Evolutionary conservation across 2,329 filamentous ascomycete species (phyloP).

Genomic region (Moelleriella libera): DNA sequence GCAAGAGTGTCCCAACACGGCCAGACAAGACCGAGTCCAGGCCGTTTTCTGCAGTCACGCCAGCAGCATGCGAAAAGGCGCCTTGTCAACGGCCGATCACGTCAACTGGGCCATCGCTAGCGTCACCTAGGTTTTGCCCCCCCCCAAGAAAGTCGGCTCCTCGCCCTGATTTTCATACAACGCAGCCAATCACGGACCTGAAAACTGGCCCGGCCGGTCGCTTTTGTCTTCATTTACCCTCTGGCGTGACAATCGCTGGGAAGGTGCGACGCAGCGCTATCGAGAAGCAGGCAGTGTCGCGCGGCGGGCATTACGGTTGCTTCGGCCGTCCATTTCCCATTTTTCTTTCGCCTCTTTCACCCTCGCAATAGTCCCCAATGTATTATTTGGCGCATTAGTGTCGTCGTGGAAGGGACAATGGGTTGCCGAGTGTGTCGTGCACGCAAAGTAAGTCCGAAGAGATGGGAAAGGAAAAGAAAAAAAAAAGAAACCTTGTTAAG

Average conservation of each 20-base stretch:
- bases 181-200: constrained; percentile 1
- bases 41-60: background rate
- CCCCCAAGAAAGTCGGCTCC: background rate
- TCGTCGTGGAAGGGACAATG: constrained; percentile 12
- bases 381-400: background rate
- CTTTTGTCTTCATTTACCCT: background rate
- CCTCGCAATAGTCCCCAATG: too few species aligned
- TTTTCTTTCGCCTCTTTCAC: background rate
- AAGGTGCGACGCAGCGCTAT: background rate
- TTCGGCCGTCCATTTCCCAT: too few species aligned
- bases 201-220: constrained; percentile 2
- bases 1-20: too few species aligned
- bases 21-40: too few species aligned
- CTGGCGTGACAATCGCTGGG: background rate
- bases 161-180: background rate
- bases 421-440: constrained; percentile 26
- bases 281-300: background rate
- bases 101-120: constrained; percentile 7
- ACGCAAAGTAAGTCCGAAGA: constrained; percentile 18
- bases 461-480: background rate
- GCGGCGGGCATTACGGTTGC: too few species aligned
- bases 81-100: constrained; percentile 4
- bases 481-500: too few species aligned
- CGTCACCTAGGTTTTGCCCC: constrained; percentile 1
- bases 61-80: constrained; percentile 2